Evolutionary conservation across 2,329 filamentous ascomycete genomes (phyloP).

Genomic region (Phialophora chinensis): DNA sequence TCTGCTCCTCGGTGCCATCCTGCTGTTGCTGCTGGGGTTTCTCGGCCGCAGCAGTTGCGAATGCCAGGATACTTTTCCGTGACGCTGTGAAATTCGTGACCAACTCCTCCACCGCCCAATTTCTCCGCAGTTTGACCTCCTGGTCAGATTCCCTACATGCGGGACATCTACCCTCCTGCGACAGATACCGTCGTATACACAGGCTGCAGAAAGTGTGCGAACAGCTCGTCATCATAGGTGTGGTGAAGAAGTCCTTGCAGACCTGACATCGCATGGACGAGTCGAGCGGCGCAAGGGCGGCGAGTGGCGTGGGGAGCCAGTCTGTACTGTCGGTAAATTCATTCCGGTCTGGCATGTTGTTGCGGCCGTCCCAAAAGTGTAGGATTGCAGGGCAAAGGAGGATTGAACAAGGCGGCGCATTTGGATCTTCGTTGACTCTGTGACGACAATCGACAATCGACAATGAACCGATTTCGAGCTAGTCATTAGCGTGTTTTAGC

Average conservation of each 20-base stretch:
- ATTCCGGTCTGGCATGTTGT: slow-evolving; percentile 29
- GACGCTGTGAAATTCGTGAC: slow-evolving; percentile 77
- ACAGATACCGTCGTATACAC: slow-evolving; percentile 87
- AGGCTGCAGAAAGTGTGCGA: slow-evolving; percentile 96
- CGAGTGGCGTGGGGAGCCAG: slow-evolving; percentile 56
- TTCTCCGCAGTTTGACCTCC: slow-evolving; percentile 81
- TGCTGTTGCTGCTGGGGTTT: slow-evolving; percentile 53
- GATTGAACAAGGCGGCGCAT: background rate
- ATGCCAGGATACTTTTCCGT: slow-evolving; percentile 65
- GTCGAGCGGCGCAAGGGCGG: slow-evolving; percentile 64
- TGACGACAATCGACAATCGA: slow-evolving; percentile 5
- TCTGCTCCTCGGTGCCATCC: slow-evolving; percentile 41
- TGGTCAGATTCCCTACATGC: slow-evolving; percentile 80
- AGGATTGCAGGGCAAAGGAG: background rate
- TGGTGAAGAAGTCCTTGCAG: slow-evolving; percentile 96
- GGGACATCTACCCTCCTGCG: slow-evolving; percentile 84
- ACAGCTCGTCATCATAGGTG: slow-evolving; percentile 93
- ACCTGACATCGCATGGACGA: slow-evolving; percentile 90
- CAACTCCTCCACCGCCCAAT: slow-evolving; percentile 83
- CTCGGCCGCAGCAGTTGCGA: slow-evolving; percentile 66
- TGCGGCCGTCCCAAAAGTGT: background rate
- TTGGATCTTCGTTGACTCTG: background rate
- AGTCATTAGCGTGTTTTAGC: background rate
- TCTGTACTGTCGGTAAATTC: slow-evolving; percentile 53
- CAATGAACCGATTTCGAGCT: background rate